These are phyloP conservation scores for Phaeolepiota aurea DNA, from an alignment of 768 basidiomycete genomes.

Conservation along the genomic window DNA sequence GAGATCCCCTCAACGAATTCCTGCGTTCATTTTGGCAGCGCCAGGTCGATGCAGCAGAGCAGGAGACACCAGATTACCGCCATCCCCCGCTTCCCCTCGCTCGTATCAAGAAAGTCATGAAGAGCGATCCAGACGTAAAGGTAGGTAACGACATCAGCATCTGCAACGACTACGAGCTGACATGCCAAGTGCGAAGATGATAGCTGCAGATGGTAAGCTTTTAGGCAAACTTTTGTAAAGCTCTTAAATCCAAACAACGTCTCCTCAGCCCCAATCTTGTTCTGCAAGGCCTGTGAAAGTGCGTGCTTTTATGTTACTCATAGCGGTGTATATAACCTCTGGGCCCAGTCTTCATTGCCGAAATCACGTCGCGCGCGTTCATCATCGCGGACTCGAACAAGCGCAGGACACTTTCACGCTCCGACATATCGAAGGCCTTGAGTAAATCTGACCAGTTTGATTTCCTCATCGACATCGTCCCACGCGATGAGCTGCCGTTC, in stretches of 20 bases:
- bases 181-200: slow-evolving; percentile 61
- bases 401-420: slow-evolving; percentile 87
- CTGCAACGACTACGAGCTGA: slow-evolving; percentile 5
- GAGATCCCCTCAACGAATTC: slow-evolving; percentile 83
- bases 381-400: slow-evolving; percentile 94
- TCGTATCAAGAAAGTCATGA: slow-evolving; percentile 98
- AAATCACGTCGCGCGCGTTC: slow-evolving; percentile 94
- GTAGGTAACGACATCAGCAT: slow-evolving; percentile 31
- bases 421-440: slow-evolving; percentile 90
- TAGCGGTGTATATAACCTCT: background rate
- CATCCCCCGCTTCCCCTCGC: slow-evolving; percentile 89
- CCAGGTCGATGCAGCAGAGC: slow-evolving; percentile 80
- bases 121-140: slow-evolving; percentile 95
- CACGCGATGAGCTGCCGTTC: slow-evolving; percentile 62
- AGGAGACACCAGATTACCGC: slow-evolving; percentile 80
- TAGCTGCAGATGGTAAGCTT: slow-evolving; percentile 77
- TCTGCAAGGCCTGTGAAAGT: slow-evolving; percentile 99
- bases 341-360: slow-evolving; percentile 83
- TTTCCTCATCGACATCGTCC: slow-evolving; percentile 94
- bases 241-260: background rate
- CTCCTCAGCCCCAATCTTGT: slow-evolving; percentile 78
- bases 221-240: slow-evolving; percentile 4
- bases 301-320: slow-evolving; percentile 21
- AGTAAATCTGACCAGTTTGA: slow-evolving; percentile 94
- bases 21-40: slow-evolving; percentile 86